Conservation (phyloP, 768 basidiomycete species). For the Termitomyces sp. region DNA sequence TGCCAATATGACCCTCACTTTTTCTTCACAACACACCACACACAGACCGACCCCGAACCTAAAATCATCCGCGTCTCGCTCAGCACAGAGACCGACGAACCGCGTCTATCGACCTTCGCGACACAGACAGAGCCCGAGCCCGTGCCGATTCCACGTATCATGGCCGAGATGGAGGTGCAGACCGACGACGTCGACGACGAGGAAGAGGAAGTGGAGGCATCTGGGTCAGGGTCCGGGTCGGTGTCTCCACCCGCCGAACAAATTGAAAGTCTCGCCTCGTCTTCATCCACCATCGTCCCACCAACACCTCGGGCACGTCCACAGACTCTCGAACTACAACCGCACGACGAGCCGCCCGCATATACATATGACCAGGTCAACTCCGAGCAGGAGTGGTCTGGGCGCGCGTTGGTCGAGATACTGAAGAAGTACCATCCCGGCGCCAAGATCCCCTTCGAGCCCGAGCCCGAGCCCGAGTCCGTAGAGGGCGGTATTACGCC, state of each 20-base stretch:
- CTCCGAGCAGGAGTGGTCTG: slow-evolving; percentile 44
- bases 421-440: slow-evolving; percentile 75
- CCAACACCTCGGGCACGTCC: slow-evolving; percentile 60
- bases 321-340: slow-evolving; percentile 27
- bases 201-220: slow-evolving; percentile 1
- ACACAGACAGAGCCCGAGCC: slow-evolving; percentile 35
- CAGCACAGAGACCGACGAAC: slow-evolving; percentile 58
- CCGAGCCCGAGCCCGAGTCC: slow-evolving; percentile 21
- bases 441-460: slow-evolving; percentile 42
- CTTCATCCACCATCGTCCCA: slow-evolving; percentile 70
- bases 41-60: slow-evolving; percentile 65
- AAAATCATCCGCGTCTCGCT: slow-evolving; percentile 44
- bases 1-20: slow-evolving; percentile 67
- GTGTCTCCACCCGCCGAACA: slow-evolving; percentile 43
- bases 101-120: slow-evolving; percentile 23
- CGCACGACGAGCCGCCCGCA: slow-evolving; percentile 67
- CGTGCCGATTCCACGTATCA: slow-evolving; percentile 35
- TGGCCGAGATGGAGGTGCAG: slow-evolving; percentile 62
- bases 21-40: slow-evolving; percentile 43
- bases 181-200: slow-evolving; percentile 48
- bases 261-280: slow-evolving; percentile 63
- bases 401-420: slow-evolving; percentile 53
- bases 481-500: slow-evolving; percentile 58
- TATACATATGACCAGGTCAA: slow-evolving; percentile 55
- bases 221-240: slow-evolving; percentile 34